These are phyloP conservation scores for Colletotrichum salicis DNA, from an alignment of 2,329 filamentous ascomycete genomes.

Conservation along the genomic window DNA sequence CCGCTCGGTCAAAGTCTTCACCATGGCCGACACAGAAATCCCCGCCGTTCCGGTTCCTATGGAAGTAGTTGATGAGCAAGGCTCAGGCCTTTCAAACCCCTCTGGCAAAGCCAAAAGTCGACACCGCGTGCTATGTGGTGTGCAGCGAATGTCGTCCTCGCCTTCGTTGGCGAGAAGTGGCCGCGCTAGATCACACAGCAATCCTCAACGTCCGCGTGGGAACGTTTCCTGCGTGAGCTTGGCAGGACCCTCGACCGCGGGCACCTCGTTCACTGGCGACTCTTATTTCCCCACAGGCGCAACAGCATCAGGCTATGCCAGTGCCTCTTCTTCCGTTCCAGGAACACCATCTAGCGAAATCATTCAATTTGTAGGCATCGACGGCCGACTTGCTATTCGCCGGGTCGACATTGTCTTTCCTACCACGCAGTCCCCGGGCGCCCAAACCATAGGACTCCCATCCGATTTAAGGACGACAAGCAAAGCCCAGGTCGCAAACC, in stretches of 20 bases:
- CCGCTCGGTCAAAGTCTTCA: neutral
- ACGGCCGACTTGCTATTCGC: constrained; percentile 61
- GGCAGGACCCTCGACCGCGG: constrained; percentile 49
- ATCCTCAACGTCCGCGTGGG: constrained; percentile 69
- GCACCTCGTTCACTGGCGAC: constrained; percentile 44
- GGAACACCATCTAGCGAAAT: constrained; percentile 54
- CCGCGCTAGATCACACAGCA: constrained; percentile 73
- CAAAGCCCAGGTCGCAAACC: constrained; percentile 29
- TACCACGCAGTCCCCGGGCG: constrained; percentile 46
- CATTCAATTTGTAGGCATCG: constrained; percentile 54
- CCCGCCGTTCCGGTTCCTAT: constrained; percentile 21
- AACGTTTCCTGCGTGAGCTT: constrained; percentile 67
- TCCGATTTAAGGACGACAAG: constrained; percentile 57
- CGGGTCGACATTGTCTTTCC: constrained; percentile 63
- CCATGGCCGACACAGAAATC: constrained; percentile 30
- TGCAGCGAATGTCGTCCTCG: constrained; percentile 85
- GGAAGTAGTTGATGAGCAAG: constrained; percentile 41
- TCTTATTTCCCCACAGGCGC: constrained; percentile 39
- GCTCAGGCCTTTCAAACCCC: constrained; percentile 40
- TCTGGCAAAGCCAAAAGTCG: constrained; percentile 73
- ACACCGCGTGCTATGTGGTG: constrained; percentile 75
- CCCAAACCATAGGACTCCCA: constrained; percentile 69
- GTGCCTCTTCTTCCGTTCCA: constrained; percentile 51
- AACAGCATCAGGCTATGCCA: constrained; percentile 43
- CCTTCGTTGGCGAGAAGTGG: constrained; percentile 74